Percentiles rank a stretch among this genome's conserved stretches.
Evolutionary conservation across 371 early-diverging fungal genomes (phyloP).

Genomic region (Rhizomucor pusillus): DNA sequence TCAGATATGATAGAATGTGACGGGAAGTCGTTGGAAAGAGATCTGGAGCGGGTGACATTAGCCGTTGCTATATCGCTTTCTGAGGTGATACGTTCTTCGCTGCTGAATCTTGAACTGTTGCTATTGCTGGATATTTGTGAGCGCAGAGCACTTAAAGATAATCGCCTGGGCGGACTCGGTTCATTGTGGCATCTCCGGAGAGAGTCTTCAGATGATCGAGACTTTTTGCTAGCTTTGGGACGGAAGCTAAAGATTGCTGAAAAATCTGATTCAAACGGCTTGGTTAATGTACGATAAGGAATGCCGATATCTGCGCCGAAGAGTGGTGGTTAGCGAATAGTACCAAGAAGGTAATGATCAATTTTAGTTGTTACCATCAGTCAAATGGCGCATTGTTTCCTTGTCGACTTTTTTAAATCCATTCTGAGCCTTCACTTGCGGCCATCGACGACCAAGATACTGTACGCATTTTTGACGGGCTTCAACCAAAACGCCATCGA

Average conservation of each 20-base stretch:
- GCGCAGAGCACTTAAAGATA: constrained; percentile 20
- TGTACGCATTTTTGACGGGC: constrained; percentile 28
- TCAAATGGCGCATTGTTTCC: constrained; percentile 18
- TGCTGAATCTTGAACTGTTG: constrained; percentile 6
- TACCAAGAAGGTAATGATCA: too few relatives aligned
- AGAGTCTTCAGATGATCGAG: constrained; percentile 4
- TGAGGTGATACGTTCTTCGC: constrained; percentile 1
- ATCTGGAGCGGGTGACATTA: constrained; percentile 10
- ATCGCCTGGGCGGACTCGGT: constrained; percentile 6
- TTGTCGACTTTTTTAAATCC: constrained; percentile 39
- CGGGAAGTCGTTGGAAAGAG: constrained; percentile 12
- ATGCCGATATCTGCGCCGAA: constrained; percentile 27
- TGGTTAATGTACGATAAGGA: constrained; percentile 32
- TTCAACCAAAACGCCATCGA: constrained; percentile 34
- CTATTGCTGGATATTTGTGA: constrained; percentile 18
- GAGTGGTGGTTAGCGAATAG: background rate
- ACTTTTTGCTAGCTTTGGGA: constrained; percentile 10
- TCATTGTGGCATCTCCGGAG: background rate
- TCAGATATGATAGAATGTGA: constrained; percentile 9
- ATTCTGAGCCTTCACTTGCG: constrained; percentile 28
- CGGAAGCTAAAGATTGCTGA: constrained; percentile 26
- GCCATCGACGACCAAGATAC: constrained; percentile 38
- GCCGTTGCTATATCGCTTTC: background rate
- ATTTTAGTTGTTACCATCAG: constrained; percentile 22
- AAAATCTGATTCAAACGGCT: constrained; percentile 27